These are phyloP conservation scores for Fraxinus platypoda DNA, from an alignment of 305 asterid species.

Conservation along the genomic window DNA sequence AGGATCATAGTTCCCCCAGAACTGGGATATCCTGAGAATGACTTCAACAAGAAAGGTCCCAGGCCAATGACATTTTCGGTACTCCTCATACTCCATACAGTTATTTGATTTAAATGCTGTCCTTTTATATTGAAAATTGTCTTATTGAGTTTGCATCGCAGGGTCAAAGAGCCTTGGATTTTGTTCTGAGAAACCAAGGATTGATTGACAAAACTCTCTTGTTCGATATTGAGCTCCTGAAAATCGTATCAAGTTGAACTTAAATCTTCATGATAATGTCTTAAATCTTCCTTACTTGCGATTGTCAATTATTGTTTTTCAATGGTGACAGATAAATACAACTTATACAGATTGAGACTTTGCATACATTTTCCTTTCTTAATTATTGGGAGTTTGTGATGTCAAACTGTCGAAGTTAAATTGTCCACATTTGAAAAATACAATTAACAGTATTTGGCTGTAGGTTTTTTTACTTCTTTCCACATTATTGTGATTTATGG, in stretches of 20 bases:
- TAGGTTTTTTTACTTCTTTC: not conserved
- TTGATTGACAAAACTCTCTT: conserved; percentile 92
- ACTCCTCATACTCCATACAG: conserved; percentile 17
- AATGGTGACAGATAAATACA: not conserved
- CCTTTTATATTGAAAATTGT: conserved; percentile 13
- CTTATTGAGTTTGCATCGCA: conserved; percentile 24
- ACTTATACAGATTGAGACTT: not conserved
- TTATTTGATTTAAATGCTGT: not conserved
- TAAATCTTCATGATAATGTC: not conserved
- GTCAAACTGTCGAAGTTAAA: not conserved
- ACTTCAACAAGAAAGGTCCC: conserved; percentile 94
- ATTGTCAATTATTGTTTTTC: not conserved
- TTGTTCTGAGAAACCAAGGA: conserved; percentile 93
- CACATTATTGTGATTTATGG: not conserved
- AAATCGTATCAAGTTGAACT: conserved; percentile 61
- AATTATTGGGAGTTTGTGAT: not conserved
- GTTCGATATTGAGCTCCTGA: conserved; percentile 89
- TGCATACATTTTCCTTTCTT: not conserved
- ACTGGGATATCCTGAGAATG: conserved; percentile 90
- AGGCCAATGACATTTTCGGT: conserved; percentile 98
- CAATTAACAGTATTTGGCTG: no score
- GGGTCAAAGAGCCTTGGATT: conserved; percentile 97
- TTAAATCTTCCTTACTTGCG: not conserved
- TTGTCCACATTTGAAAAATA: not conserved
- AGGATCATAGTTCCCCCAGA: conserved; percentile 98